Evolutionary conservation across 2,329 filamentous ascomycete genomes (phyloP).

Genomic region (Beauveria sp.): DNA sequence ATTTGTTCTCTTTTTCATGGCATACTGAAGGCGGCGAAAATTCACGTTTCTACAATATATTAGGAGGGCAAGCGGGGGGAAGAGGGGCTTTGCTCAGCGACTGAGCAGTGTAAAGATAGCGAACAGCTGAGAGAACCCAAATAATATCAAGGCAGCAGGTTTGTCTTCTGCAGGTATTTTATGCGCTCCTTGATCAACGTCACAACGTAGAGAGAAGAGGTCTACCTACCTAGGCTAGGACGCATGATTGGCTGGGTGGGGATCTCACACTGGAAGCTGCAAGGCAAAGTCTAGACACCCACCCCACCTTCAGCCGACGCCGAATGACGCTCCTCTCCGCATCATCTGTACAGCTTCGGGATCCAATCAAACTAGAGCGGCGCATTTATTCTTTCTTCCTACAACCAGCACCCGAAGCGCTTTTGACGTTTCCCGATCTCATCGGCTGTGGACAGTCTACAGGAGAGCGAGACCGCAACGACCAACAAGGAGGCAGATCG

Average conservation of each 20-base stretch:
- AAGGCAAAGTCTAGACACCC: neutral
- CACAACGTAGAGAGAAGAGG: neutral
- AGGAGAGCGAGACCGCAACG: neutral
- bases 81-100: neutral
- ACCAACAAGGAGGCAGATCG: neutral
- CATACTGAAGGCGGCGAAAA: neutral
- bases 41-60: neutral
- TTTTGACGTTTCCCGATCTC: neutral
- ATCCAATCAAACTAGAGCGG: neutral
- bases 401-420: neutral
- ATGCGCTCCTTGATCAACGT: neutral
- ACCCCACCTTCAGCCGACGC: neutral
- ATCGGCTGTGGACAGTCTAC: no score
- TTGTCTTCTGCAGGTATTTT: neutral
- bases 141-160: neutral
- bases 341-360: neutral
- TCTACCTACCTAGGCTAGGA: no score
- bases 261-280: neutral
- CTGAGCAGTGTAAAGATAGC: constrained; percentile 5
- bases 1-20: neutral
- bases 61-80: neutral
- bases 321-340: constrained; percentile 5
- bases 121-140: neutral
- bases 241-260: neutral
- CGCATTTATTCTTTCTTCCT: neutral